Conservation (phyloP, 202 grass and related monocot genomes). For the Sporobolus alterniflorus region DNA sequence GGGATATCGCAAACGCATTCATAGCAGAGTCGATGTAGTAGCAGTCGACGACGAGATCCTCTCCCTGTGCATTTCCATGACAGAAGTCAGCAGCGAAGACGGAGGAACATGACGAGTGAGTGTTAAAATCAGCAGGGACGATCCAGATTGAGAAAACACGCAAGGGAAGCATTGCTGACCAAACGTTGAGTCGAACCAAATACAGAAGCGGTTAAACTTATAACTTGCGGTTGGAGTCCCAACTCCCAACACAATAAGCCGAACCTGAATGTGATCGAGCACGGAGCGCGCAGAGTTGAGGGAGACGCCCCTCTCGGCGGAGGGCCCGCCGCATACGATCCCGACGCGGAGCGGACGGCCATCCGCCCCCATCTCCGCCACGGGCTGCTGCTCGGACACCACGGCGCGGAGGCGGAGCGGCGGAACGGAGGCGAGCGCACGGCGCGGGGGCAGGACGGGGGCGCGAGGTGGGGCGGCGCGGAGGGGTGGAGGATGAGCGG, state of each 20-base stretch:
- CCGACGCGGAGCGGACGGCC: conserved; percentile 73
- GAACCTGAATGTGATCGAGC: conserved; percentile 95
- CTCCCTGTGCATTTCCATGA: conserved; percentile 62
- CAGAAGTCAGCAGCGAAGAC: too few species aligned
- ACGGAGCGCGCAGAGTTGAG: conserved; percentile 94
- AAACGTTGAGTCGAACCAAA: neutral
- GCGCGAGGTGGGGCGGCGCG: neutral
- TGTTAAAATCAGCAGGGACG: too few species aligned
- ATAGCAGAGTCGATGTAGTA: conserved; percentile 81
- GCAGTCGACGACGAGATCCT: conserved; percentile 75
- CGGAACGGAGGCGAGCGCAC: neutral
- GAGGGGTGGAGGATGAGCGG: conserved; percentile 8
- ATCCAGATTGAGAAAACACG: neutral
- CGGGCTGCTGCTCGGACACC: neutral
- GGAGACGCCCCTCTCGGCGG: conserved; percentile 85
- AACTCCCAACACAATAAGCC: too few species aligned
- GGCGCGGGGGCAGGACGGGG: neutral
- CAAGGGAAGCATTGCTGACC: too few species aligned
- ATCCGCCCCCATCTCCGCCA: conserved; percentile 10
- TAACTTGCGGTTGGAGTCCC: too few species aligned
- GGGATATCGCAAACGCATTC: conserved; percentile 73
- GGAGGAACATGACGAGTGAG: too few species aligned
- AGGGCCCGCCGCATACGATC: conserved; percentile 89
- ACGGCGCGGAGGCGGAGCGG: conserved; percentile 11
- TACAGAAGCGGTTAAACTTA: neutral